Conservation (phyloP, 768 basidiomycete species). For the Calocera cornea region DNA sequence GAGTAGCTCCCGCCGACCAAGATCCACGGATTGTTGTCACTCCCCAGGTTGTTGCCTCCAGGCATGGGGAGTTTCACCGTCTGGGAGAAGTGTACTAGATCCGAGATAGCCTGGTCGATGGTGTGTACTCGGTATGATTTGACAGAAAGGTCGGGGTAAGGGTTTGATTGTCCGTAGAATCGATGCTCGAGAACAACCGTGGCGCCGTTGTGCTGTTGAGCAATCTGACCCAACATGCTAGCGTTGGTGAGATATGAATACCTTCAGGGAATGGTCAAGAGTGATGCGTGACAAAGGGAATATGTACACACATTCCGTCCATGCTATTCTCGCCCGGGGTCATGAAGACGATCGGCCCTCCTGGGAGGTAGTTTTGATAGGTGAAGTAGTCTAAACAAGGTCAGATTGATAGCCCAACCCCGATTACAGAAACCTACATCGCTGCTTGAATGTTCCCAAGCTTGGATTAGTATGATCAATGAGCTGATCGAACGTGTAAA, state of each 20-base stretch:
- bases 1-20: neutral
- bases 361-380: slow-evolving; percentile 6
- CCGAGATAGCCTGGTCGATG: slow-evolving; percentile 61
- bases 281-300: no score
- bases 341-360: slow-evolving; percentile 48
- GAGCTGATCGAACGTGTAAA: slow-evolving; percentile 42
- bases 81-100: slow-evolving; percentile 54
- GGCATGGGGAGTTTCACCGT: slow-evolving; percentile 56
- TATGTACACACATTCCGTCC: slow-evolving; percentile 14
- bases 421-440: slow-evolving; percentile 23
- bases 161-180: slow-evolving; percentile 66
- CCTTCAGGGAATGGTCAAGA: no score
- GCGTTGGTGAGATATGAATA: neutral
- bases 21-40: neutral
- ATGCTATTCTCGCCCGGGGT: slow-evolving; percentile 57
- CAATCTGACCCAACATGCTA: slow-evolving; percentile 8
- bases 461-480: slow-evolving; percentile 43
- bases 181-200: slow-evolving; percentile 40
- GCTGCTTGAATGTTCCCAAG: slow-evolving; percentile 61
- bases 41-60: slow-evolving; percentile 30
- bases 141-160: slow-evolving; percentile 43
- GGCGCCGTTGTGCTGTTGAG: slow-evolving; percentile 11
- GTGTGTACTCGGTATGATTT: slow-evolving; percentile 47
- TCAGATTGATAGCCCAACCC: neutral
- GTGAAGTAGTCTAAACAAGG: neutral